These are phyloP conservation scores for Arachis stenosperma DNA, from an alignment of 306 rosid genomes.

Conservation along the genomic window DNA sequence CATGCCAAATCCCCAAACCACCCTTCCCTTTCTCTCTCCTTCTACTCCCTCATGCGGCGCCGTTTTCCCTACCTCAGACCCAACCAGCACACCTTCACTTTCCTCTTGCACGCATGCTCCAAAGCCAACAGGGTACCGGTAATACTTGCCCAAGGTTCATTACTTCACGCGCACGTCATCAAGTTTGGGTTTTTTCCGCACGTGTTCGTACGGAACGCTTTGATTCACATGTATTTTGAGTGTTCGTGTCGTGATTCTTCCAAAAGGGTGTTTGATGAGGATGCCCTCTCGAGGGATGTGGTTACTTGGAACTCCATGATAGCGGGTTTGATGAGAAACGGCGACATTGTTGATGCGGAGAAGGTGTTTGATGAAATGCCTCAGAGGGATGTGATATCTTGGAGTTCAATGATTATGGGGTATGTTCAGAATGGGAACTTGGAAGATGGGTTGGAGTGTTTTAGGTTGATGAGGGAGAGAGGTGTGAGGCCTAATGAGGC, in stretches of 20 bases:
- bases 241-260: constrained; percentile 47
- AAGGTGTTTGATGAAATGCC: constrained; percentile 74
- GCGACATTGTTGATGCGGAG: constrained; percentile 55
- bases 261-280: constrained; percentile 62
- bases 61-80: constrained; percentile 41
- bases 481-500: constrained; percentile 68
- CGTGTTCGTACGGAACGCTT: constrained; percentile 66
- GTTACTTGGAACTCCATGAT: constrained; percentile 81
- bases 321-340: constrained; percentile 53
- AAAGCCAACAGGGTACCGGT: neutral
- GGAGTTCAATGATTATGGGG: constrained; percentile 80
- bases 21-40: constrained; percentile 22
- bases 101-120: constrained; percentile 66
- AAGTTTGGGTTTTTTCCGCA: constrained; percentile 55
- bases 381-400: constrained; percentile 67
- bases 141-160: constrained; percentile 40
- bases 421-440: constrained; percentile 65
- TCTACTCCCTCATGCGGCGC: constrained; percentile 52
- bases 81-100: constrained; percentile 75
- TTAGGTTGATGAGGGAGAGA: constrained; percentile 54
- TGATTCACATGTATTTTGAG: constrained; percentile 62
- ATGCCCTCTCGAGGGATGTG: constrained; percentile 49
- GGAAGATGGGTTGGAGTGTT: constrained; percentile 66
- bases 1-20: constrained; percentile 43
- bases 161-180: constrained; percentile 59